Percentiles rank a stretch among this genome's conserved stretches.
Evolutionary conservation across 208 protist genomes (phyloP).

Genomic region (Leishmania amazonensis): DNA sequence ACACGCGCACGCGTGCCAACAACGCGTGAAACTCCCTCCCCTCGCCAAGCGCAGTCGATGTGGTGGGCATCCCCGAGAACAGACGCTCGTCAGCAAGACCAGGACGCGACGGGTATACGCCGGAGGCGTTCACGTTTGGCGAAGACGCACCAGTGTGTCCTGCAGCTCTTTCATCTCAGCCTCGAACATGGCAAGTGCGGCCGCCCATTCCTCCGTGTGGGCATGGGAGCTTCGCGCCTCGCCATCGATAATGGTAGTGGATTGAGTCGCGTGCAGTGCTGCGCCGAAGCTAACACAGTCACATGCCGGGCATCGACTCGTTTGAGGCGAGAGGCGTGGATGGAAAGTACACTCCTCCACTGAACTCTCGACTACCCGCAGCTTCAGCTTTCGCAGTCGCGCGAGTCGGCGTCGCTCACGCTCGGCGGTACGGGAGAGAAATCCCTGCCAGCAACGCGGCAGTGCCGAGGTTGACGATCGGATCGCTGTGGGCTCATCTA

Average conservation of each 20-base stretch:
- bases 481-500: not conserved
- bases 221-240: not conserved
- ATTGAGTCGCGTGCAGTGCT: not conserved
- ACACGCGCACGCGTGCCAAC: not conserved
- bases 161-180: slow-evolving; percentile 3
- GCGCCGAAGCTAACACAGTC: no score
- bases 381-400: slow-evolving; percentile 12
- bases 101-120: not conserved
- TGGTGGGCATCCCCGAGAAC: not conserved
- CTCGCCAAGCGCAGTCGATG: not conserved
- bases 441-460: not conserved
- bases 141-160: not conserved
- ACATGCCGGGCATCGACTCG: not conserved
- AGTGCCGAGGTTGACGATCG: not conserved
- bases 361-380: slow-evolving; percentile 2
- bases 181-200: not conserved
- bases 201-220: not conserved
- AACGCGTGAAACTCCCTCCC: not conserved
- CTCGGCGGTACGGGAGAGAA: not conserved
- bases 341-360: slow-evolving; percentile 13
- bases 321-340: not conserved
- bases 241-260: not conserved
- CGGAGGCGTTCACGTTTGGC: not conserved
- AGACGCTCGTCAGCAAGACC: not conserved
- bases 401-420: not conserved